phyloP scores from a whole-genome alignment of 2,329 filamentous ascomycete genomes.

The Cordyceps javanica region DNA sequence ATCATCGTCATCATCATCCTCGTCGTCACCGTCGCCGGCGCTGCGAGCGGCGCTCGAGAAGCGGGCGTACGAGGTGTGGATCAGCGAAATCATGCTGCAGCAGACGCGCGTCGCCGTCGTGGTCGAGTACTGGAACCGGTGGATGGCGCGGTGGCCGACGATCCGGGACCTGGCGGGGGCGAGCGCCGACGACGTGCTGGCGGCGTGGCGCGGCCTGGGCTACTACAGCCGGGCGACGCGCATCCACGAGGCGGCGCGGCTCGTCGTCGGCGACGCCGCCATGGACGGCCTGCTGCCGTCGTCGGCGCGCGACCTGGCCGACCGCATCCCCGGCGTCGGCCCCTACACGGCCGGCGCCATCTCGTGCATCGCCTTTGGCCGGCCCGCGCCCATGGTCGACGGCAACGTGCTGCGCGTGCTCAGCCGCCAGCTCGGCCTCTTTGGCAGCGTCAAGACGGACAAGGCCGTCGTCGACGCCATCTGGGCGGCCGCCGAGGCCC shows the following conservation, averaged over 20 bases:
- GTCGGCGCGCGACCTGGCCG: slow-evolving; percentile 38
- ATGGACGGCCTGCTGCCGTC: slow-evolving; percentile 46
- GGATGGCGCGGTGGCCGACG: slow-evolving; percentile 56
- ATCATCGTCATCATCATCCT: too few species aligned
- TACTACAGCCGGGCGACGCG: slow-evolving; percentile 60
- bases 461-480: slow-evolving; percentile 45
- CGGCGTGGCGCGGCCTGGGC: slow-evolving; percentile 54
- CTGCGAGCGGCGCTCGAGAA: slow-evolving; percentile 40
- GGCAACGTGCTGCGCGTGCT: slow-evolving; percentile 58
- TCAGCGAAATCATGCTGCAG: slow-evolving; percentile 62
- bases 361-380: slow-evolving; percentile 56
- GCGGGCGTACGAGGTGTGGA: slow-evolving; percentile 60
- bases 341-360: slow-evolving; percentile 59
- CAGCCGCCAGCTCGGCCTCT: slow-evolving; percentile 52
- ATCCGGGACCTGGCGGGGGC: slow-evolving; percentile 50
- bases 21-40: too few species aligned
- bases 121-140: slow-evolving; percentile 56
- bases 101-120: slow-evolving; percentile 58
- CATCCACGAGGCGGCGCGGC: slow-evolving; percentile 50
- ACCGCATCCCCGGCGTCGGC: slow-evolving; percentile 52
- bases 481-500: slow-evolving; percentile 51
- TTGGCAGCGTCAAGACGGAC: slow-evolving; percentile 51
- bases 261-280: slow-evolving; percentile 36
- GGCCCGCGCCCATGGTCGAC: slow-evolving; percentile 54
- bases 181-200: slow-evolving; percentile 47